Evolutionary conservation across 2,329 filamentous ascomycete genomes (phyloP), one percentile per base, ranked within the genome.

Genomic region (Calycina marina): DNA sequence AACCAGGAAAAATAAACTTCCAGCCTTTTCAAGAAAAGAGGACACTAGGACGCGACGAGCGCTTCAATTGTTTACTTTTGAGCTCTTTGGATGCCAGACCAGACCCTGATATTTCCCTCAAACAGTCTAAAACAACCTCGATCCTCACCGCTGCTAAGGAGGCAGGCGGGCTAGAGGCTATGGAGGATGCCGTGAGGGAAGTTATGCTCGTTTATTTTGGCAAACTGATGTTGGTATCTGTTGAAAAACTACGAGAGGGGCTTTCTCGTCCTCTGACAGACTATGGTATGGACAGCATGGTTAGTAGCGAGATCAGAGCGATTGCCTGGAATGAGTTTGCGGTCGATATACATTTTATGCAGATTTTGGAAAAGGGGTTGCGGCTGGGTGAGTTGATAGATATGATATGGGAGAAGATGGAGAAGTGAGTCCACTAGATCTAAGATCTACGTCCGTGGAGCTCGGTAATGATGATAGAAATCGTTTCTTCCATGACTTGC

Each of bases 301-400:
- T 22, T 22, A 22, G 20, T 22, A 22, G 20, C n/a, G 20, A 22
- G n/a, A 22, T 22, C 20, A 22, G 20, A 22, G 20, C 20, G 8
- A 22, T 22, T 22, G 20, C 20, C 2, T 22, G 20, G 20, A 22
- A 22, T 22, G 20, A 22, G 20, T 22, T 22, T 22, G n/a, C 8
- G 20, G 20, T n/a, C 8, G 20, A 22, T 22, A 22, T 22, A 22
- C 20, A 8, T 2, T 22, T 22, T 22, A 28, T 28, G 25, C 10
- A 28, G 25, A 28, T 28, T 28, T 13, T 28, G 14, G 25, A 28
- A 13, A 28, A 14, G 11, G 25, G 25, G 25, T 13, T 28, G 13
- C 14, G 10, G 25, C 14, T 28, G 10, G 11, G 14, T 11, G 25
- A 28, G 13, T 3, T 28, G 25, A 12, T 28, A 8, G 25, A 28